Conservation (phyloP, 163 green algal species). For the Chloroidium sp. region DNA sequence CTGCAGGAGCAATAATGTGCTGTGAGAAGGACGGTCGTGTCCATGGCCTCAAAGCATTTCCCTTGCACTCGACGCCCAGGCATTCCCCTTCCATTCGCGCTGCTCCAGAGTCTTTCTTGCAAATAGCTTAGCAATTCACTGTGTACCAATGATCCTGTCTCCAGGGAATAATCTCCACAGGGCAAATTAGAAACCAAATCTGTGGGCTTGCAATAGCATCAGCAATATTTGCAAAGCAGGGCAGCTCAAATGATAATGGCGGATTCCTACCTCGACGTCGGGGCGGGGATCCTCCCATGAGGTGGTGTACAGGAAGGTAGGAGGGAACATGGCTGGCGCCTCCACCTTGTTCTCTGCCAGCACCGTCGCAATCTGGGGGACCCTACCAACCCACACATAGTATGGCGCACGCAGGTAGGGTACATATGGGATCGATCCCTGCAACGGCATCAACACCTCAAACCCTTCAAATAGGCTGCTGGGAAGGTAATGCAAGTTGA, state of each 20-base stretch:
- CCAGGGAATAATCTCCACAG: background rate
- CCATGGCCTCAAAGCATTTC: too few species aligned
- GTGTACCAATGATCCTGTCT: too few species aligned
- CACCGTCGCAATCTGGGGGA: conserved; percentile 32
- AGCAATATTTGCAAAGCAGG: background rate
- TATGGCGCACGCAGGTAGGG: conserved; percentile 77
- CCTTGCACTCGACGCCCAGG: too few species aligned
- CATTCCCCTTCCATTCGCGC: too few species aligned
- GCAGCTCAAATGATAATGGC: background rate
- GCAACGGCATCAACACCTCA: background rate
- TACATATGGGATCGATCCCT: conserved; percentile 89
- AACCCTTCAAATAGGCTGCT: too few species aligned
- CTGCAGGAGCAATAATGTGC: conserved; percentile 17
- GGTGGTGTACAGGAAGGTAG: conserved; percentile 98
- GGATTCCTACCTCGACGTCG: conserved; percentile 64
- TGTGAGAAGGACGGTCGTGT: too few species aligned
- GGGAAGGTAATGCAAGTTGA: too few species aligned
- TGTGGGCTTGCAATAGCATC: background rate
- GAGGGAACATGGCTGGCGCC: conserved; percentile 81
- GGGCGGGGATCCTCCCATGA: conserved; percentile 94
- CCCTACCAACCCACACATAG: conserved; percentile 74
- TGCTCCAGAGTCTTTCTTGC: too few species aligned
- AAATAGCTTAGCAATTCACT: too few species aligned
- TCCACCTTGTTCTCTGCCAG: conserved; percentile 60
- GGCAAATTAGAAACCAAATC: background rate